A percentile compares a stretch with the other conserved stretches of the same genome.
Conservation (phyloP, 1,284 basidiomycete species). For the Apiotrichum siamense region DNA sequence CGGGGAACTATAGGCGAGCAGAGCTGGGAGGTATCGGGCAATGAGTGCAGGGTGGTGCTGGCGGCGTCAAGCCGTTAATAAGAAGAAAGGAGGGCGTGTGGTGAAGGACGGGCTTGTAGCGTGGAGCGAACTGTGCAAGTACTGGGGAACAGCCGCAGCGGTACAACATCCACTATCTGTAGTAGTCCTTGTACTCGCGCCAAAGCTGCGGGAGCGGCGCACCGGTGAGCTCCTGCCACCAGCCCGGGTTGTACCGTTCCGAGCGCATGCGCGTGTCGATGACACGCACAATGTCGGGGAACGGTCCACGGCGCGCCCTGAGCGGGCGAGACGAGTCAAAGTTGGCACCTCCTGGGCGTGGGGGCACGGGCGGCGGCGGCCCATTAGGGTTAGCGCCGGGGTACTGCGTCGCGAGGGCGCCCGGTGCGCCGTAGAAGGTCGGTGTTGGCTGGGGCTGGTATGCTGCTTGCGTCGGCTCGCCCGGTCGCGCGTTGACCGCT, state of each 20-base stretch:
- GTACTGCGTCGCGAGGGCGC: neutral
- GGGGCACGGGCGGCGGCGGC: neutral
- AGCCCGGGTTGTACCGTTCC: constrained; percentile 23
- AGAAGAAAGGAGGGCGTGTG: no score
- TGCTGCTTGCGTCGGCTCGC: neutral
- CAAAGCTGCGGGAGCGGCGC: constrained; percentile 23
- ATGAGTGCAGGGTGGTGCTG: no score
- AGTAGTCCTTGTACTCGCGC: constrained; percentile 28
- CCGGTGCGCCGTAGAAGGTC: neutral
- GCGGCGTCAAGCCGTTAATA: no score
- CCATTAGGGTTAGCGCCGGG: neutral
- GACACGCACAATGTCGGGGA: constrained; percentile 23
- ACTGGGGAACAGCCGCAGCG: neutral
- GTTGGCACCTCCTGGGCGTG: neutral
- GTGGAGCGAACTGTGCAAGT: neutral
- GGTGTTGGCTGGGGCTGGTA: neutral
- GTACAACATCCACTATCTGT: neutral
- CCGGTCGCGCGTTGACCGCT: neutral
- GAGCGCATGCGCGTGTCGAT: constrained; percentile 26
- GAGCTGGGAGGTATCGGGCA: no score
- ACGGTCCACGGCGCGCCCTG: constrained; percentile 20
- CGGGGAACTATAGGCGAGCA: no score
- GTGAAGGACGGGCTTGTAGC: no score
- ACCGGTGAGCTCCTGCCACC: constrained; percentile 34
- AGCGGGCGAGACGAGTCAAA: neutral